phyloP scores from a whole-genome alignment of 108 stramenopile species.

The Cafeteria roenbergensis region DNA sequence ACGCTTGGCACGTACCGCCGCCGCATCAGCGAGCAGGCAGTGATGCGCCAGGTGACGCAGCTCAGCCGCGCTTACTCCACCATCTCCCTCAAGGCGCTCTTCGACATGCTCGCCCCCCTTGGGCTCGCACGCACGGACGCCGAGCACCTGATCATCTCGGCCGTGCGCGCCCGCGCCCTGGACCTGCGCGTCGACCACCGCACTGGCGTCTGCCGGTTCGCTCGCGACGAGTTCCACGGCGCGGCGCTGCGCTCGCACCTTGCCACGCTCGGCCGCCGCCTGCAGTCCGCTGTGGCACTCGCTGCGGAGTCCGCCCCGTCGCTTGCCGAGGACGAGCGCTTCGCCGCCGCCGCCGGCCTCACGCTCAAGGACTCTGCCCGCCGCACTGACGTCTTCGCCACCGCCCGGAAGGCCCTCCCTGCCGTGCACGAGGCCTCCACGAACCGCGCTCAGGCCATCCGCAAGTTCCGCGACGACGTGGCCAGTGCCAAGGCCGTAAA shows the following conservation, averaged over 20 bases:
- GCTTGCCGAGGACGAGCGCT: too few relatives aligned
- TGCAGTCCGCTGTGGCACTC: too few relatives aligned
- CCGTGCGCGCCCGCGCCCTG: conserved; percentile 43
- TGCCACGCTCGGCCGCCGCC: conserved; percentile 60
- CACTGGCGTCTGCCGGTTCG: conserved; percentile 72
- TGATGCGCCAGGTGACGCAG: conserved; percentile 68
- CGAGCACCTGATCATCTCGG: conserved; percentile 69
- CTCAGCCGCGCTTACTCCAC: conserved; percentile 70
- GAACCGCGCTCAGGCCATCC: too few relatives aligned
- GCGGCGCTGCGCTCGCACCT: conserved; percentile 50
- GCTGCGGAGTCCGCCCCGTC: too few relatives aligned
- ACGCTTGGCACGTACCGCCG: conserved; percentile 11
- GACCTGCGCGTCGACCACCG: conserved; percentile 66
- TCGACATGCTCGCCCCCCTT: conserved; percentile 56
- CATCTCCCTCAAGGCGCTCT: conserved; percentile 65
- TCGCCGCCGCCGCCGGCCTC: too few relatives aligned
- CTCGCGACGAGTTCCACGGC: conserved; percentile 41
- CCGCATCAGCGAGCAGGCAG: conserved; percentile 37
- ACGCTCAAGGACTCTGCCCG: too few relatives aligned
- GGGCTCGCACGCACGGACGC: conserved; percentile 66
- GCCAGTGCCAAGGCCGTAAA: too few relatives aligned
- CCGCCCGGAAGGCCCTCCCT: too few relatives aligned
- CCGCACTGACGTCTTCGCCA: too few relatives aligned
- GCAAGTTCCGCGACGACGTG: too few relatives aligned
- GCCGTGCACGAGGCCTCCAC: too few relatives aligned